Evolutionary conservation across 2,329 filamentous ascomycete genomes (phyloP), one percentile per base, ranked within the genome.

Genomic region (Lasiodiplodia theobromae): DNA sequence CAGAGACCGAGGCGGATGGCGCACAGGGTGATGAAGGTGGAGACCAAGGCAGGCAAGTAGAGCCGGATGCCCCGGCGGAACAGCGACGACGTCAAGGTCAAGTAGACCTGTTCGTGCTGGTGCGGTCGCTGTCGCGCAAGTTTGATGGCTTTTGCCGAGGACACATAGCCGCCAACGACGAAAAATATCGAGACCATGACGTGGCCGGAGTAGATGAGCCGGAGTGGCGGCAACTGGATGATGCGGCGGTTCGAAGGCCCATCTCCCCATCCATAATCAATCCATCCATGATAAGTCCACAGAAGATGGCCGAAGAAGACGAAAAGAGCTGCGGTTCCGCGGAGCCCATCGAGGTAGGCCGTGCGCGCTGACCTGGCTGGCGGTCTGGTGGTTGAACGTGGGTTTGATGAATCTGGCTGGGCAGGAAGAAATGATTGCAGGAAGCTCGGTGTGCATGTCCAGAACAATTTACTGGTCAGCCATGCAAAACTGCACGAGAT

Each of bases 121-220:
- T 73, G 69, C 78, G 51, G 51, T 53, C 16, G 31, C 51, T 81
- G 65, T 82, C 69, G 3, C 81, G 79, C 68, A 80, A 81, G 69
- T 79, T 80, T 40, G 18, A 66, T 51, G 8, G 63, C 18, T 38
- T 56, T 31, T 16, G 40, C 25, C 0, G 81, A 82, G 51, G 84
- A 75, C n/a, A 82, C 82, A 67, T 83, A 84, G 62, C 82, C 82
- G 8, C 81, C 83, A 31, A 84, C 80, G 40, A 84, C 79, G 71
- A 84, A 84, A 73, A 84, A 84, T 38, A 84, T 80, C 62, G 79
- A 77, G 14, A 84, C 82, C 81, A 82, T 82, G 70, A 83, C 79
- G 70, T 84, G 82, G n/a, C 82, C 82, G 14, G 68, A 38, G 14
- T 68, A 66, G 25, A 72, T 8, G n/a, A 73, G 37, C 21, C 68